These are phyloP conservation scores for Penstemon davidsonii DNA, from an alignment of 257 asterid genomes.

Conservation along the genomic window DNA sequence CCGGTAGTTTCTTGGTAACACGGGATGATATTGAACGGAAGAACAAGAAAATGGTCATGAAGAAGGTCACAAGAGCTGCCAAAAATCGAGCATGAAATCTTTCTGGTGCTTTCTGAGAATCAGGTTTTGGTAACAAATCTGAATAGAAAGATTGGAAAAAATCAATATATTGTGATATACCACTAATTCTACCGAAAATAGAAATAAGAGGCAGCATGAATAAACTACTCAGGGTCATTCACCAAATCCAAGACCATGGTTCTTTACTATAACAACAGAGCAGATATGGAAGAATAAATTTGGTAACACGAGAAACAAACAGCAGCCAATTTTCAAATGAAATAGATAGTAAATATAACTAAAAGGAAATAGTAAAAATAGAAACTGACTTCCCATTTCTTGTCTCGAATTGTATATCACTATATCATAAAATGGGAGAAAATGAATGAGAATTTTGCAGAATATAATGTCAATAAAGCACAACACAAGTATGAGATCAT, in stretches of 20 bases:
- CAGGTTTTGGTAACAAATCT: constrained; percentile 42
- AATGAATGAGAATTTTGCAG: neutral
- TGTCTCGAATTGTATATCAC: neutral
- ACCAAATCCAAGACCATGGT: constrained; percentile 10
- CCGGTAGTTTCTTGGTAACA: constrained; percentile 55
- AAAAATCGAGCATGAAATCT: constrained; percentile 53
- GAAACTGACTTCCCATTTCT: too few relatives aligned
- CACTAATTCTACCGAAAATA: neutral
- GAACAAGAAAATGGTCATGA: constrained; percentile 59
- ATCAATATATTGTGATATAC: neutral
- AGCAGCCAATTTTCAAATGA: neutral
- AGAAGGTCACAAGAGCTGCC: constrained; percentile 67
- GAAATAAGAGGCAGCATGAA: neutral
- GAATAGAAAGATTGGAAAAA: constrained; percentile 25
- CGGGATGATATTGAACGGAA: constrained; percentile 53
- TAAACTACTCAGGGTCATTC: neutral
- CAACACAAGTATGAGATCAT: neutral
- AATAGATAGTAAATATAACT: too few relatives aligned
- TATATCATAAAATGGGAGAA: neutral
- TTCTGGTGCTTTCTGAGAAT: constrained; percentile 56
- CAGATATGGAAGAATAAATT: neutral
- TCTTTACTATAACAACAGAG: neutral
- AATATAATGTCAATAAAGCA: neutral
- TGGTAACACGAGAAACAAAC: neutral
- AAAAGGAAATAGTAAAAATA: neutral